Evolutionary conservation across 768 basidiomycete genomes (phyloP), one percentile per base, ranked within the genome.

Genomic region (Suillus placidus): DNA sequence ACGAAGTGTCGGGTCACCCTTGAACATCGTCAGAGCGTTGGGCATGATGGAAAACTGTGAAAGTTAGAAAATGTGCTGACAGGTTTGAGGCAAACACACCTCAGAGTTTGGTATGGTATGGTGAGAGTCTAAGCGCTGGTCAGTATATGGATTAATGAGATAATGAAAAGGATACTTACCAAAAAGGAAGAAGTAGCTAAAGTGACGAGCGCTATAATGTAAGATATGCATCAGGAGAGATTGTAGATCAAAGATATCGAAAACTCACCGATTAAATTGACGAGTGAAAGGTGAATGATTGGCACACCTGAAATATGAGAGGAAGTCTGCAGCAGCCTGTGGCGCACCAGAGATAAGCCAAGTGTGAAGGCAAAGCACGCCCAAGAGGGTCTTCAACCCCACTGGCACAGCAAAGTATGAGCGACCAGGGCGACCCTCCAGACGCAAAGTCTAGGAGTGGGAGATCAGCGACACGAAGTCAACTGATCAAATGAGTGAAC

Each of bases 341-440:
- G 23, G 49, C 14, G 6, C 49, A 51, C 49, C 49, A 26, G 49
- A 51, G 14, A 51, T 51, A 16, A 51, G 43, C 20, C 8, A 9
- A 43, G 20, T 43, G 43, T 0, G 2, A 26, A 51, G 23, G 13
- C 49, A 6, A 51, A 51, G n/a, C 49, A 51, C 23, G 1, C 49
- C 49, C 49, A 51, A 51, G 49, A 26, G 49, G 49, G 49, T 51
- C 49, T 26, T 26, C 49, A 51, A 51, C 49, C 49, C 49, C 49
- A 51, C 49, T 51, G 49, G 49, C 6, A 12, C 49, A 51, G 49
- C 49, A 51, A 51, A 0, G 23, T 51, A 2, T 51, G 49, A 51
- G 49, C 13, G 6, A 51, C 49, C 1, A 3, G 23, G 49, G 49
- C 23, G 6, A 51, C 23, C 49, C 49, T 51, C 49, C 13, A 51